Conservation (phyloP, 805 yeast species). For the Kluyveromyces siamensis region DNA sequence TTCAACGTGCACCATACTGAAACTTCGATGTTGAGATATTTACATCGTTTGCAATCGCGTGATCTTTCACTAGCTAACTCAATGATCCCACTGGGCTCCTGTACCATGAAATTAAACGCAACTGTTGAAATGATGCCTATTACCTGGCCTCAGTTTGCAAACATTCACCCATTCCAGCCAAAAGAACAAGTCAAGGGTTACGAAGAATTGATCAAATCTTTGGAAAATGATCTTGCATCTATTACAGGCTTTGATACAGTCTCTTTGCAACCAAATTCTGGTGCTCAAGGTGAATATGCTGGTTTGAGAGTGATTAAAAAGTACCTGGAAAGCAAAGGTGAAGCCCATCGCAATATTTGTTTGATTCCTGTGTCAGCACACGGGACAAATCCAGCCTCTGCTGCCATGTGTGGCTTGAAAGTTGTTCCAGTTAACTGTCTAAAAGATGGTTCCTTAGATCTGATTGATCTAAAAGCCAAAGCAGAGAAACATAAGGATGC, state of each 20-base stretch:
- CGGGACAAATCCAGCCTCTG: constrained; percentile 98
- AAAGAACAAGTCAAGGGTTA: constrained; percentile 84
- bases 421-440: constrained; percentile 89
- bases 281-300: constrained; percentile 97
- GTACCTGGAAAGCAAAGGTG: constrained; percentile 63
- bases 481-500: constrained; percentile 59
- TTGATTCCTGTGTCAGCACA: constrained; percentile 96
- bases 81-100: constrained; percentile 95
- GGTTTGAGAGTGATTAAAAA: constrained; percentile 81
- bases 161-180: constrained; percentile 91
- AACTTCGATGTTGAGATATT: constrained; percentile 87
- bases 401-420: constrained; percentile 92
- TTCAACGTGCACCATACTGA: constrained; percentile 88
- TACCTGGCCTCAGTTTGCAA: constrained; percentile 87
- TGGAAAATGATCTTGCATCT: constrained; percentile 77
- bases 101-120: constrained; percentile 96
- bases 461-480: constrained; percentile 63
- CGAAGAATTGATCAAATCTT: constrained; percentile 59
- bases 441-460: constrained; percentile 76
- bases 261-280: constrained; percentile 92
- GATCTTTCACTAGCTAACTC: constrained; percentile 92
- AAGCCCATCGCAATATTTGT: constrained; percentile 71
- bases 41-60: constrained; percentile 74
- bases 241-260: constrained; percentile 91
- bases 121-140: constrained; percentile 93